Percentiles rank a stretch among this genome's conserved stretches.
These are phyloP conservation scores for Trypanosoma grayi DNA, from an alignment of 208 protist genomes.

Conservation along the genomic window DNA sequence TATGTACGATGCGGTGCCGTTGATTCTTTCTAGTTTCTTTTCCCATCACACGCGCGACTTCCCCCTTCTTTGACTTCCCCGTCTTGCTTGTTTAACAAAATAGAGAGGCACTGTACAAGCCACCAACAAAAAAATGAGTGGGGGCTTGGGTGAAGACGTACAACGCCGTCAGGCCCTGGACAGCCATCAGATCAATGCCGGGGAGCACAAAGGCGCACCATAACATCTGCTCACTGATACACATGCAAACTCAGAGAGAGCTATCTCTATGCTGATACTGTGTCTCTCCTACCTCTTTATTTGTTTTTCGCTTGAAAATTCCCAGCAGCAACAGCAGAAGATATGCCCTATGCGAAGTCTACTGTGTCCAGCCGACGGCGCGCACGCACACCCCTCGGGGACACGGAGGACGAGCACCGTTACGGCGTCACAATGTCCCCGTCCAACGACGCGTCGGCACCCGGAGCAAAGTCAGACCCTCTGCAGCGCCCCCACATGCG, in stretches of 20 bases:
- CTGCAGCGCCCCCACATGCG: slow-evolving; percentile 20
- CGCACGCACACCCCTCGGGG: slow-evolving; percentile 16
- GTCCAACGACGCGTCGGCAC: not conserved
- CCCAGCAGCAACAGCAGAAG: not conserved
- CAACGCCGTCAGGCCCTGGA: no score
- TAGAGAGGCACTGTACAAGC: no score
- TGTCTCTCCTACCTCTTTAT: not conserved
- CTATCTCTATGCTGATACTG: not conserved
- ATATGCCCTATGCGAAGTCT: slow-evolving; percentile 43
- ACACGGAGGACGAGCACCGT: not conserved
- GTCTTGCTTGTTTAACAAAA: no score
- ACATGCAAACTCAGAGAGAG: not conserved
- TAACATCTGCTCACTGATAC: no score
- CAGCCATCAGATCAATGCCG: no score
- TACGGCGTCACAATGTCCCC: not conserved
- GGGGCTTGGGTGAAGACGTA: no score
- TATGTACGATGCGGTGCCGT: no score
- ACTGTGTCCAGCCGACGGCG: slow-evolving; percentile 42
- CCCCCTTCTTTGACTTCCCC: no score
- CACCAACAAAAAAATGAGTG: no score
- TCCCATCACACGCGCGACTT: no score
- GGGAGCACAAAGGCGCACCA: no score
- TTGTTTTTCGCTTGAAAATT: not conserved
- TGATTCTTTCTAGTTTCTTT: no score
- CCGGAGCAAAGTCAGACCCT: not conserved